Percentiles rank a stretch among this genome's conserved stretches.
These are phyloP conservation scores for Pseudomonodictys pantanalensis DNA, from an alignment of 495 filamentous ascomycete species.

Conservation along the genomic window DNA sequence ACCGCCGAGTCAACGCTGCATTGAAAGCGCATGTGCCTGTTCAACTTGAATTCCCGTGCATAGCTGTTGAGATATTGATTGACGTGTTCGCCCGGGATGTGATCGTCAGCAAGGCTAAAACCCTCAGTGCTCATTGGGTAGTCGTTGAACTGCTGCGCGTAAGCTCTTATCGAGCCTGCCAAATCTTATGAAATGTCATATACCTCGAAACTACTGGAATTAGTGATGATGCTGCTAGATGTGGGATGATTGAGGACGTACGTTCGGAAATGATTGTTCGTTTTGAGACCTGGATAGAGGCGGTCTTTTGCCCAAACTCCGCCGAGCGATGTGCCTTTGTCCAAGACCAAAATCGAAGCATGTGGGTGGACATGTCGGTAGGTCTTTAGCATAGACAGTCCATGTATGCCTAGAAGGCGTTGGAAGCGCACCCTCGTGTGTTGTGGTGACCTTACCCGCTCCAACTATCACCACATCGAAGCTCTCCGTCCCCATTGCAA, in stretches of 20 bases:
- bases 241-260: slow-evolving; percentile 1
- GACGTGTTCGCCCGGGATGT: slow-evolving; percentile 28
- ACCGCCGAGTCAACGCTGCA: slow-evolving; percentile 12
- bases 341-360: slow-evolving; percentile 25
- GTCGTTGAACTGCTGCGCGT: slow-evolving; percentile 22
- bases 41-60: slow-evolving; percentile 16
- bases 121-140: slow-evolving; percentile 29
- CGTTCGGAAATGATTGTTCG: slow-evolving; percentile 36
- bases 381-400: slow-evolving; percentile 20
- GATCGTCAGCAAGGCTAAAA: slow-evolving; percentile 11
- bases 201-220: slow-evolving; percentile 10
- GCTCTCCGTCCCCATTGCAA: background rate
- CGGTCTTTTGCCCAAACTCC: slow-evolving; percentile 32
- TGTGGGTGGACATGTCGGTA: slow-evolving; percentile 21
- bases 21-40: slow-evolving; percentile 19
- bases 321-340: slow-evolving; percentile 21
- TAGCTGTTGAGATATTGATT: slow-evolving; percentile 22
- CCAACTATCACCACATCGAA: slow-evolving; percentile 35
- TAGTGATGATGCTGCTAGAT: background rate
- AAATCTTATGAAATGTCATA: background rate
- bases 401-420: slow-evolving; percentile 22
- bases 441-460: slow-evolving; percentile 23
- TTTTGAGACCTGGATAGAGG: slow-evolving; percentile 36
- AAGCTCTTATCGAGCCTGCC: background rate
- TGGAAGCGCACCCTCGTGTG: background rate